phyloP scores from a whole-genome alignment of 495 filamentous ascomycete species.

The Ascodesmis nigricans region DNA sequence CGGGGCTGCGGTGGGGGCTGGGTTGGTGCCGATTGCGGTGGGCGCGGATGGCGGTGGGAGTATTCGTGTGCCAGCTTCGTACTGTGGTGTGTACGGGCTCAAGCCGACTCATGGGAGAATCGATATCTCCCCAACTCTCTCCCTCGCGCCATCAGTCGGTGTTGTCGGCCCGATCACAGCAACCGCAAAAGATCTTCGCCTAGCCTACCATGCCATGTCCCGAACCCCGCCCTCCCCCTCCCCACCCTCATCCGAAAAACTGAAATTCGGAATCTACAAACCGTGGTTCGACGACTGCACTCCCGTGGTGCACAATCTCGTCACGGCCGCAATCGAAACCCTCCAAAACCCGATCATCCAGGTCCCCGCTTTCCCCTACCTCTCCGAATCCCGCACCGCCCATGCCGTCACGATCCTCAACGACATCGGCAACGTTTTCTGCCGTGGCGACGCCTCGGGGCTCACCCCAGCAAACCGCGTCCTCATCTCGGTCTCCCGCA shows the following conservation, averaged over 20 bases:
- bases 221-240: slow-evolving; percentile 27
- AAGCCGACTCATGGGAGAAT: slow-evolving; percentile 67
- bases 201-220: slow-evolving; percentile 58
- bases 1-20: slow-evolving; percentile 53
- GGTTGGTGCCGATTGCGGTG: slow-evolving; percentile 59
- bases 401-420: slow-evolving; percentile 64
- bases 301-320: slow-evolving; percentile 31
- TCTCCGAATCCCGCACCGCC: slow-evolving; percentile 51
- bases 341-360: too few species aligned
- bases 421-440: slow-evolving; percentile 30
- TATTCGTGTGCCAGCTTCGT: slow-evolving; percentile 58
- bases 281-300: slow-evolving; percentile 56
- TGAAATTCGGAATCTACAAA: slow-evolving; percentile 46
- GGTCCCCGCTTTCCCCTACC: too few species aligned
- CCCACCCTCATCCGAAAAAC: slow-evolving; percentile 18
- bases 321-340: slow-evolving; percentile 35
- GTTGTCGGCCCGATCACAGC: slow-evolving; percentile 57
- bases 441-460: slow-evolving; percentile 22
- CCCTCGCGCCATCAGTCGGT: slow-evolving; percentile 30
- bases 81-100: slow-evolving; percentile 72
- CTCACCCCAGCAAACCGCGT: slow-evolving; percentile 53
- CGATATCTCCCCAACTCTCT: slow-evolving; percentile 36
- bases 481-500: slow-evolving; percentile 38
- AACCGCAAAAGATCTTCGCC: slow-evolving; percentile 59
- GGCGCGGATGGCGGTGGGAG: slow-evolving; percentile 77